phyloP scores from a whole-genome alignment of 2,329 filamentous ascomycete species.

The Hypoxylon sp. region DNA sequence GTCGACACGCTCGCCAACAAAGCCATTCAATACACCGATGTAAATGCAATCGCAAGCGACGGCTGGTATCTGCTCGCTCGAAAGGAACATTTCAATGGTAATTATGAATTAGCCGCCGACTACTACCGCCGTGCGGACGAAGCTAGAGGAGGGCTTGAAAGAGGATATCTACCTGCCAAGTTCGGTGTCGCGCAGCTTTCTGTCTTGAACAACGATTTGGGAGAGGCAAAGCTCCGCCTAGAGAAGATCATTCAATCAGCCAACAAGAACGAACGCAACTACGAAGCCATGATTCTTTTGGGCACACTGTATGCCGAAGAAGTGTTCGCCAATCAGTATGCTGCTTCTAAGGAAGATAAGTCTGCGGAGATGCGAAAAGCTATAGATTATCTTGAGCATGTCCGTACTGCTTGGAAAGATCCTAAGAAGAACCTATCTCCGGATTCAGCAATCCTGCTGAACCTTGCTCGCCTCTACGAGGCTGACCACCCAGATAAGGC shows the following conservation, averaged over 20 bases:
- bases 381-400: conserved; percentile 84
- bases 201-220: conserved; percentile 85
- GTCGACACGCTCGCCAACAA: conserved; percentile 91
- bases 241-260: conserved; percentile 94
- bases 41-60: conserved; percentile 96
- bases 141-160: conserved; percentile 90
- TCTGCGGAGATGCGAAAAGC: conserved; percentile 88
- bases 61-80: conserved; percentile 96
- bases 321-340: conserved; percentile 83
- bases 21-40: conserved; percentile 94
- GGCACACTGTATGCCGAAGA: conserved; percentile 96
- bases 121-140: conserved; percentile 93
- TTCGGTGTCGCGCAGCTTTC: conserved; percentile 93
- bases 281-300: conserved; percentile 92
- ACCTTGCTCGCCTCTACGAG: conserved; percentile 93
- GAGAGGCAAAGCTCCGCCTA: conserved; percentile 91
- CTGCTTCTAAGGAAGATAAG: conserved; percentile 87
- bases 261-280: conserved; percentile 69
- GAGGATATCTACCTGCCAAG: conserved; percentile 92
- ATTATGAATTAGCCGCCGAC: conserved; percentile 81
- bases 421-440: conserved; percentile 85
- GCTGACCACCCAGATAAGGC: conserved; percentile 88
- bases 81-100: conserved; percentile 88
- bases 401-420: conserved; percentile 92
- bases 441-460: conserved; percentile 90